These are phyloP conservation scores for Acer saccharum DNA, from an alignment of 345 rosid genomes.

Conservation along the genomic window DNA sequence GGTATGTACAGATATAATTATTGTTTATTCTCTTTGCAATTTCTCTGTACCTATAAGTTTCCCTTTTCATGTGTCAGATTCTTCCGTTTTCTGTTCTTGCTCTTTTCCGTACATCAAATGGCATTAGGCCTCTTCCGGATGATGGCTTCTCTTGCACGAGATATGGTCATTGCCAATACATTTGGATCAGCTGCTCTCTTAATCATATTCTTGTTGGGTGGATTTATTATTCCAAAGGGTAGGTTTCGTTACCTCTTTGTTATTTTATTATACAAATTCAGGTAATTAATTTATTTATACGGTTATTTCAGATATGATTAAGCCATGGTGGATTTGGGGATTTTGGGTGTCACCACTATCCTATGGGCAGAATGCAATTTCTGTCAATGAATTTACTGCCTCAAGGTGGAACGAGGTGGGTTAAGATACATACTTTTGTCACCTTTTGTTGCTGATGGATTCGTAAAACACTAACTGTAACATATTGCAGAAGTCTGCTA, in stretches of 20 bases:
- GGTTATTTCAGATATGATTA: conserved; percentile 52
- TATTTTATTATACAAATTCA: background rate
- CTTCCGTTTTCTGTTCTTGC: conserved; percentile 77
- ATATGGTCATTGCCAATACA: conserved; percentile 86
- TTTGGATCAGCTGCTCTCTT: conserved; percentile 75
- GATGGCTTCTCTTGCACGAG: conserved; percentile 82
- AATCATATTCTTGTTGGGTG: conserved; percentile 72
- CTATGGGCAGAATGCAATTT: conserved; percentile 76
- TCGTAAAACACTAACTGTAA: conserved; percentile 4
- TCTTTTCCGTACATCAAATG: conserved; percentile 86
- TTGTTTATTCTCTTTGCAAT: background rate
- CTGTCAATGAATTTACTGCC: conserved; percentile 84
- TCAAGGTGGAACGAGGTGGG: conserved; percentile 74
- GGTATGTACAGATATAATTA: conserved; percentile 36
- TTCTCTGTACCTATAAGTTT: conserved; percentile 11
- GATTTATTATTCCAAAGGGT: conserved; percentile 90
- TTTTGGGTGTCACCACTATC: conserved; percentile 88
- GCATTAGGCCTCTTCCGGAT: conserved; percentile 81
- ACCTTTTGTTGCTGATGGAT: background rate
- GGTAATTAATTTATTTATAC: conserved; percentile 1
- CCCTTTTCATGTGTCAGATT: conserved; percentile 48
- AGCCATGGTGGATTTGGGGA: conserved; percentile 96
- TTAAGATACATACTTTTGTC: conserved; percentile 2
- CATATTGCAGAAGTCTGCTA: conserved; percentile 57
- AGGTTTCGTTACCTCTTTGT: conserved; percentile 9